Conservation (phyloP, 2,329 filamentous ascomycete genomes). For the Aspergillus pseudoglaucus region DNA sequence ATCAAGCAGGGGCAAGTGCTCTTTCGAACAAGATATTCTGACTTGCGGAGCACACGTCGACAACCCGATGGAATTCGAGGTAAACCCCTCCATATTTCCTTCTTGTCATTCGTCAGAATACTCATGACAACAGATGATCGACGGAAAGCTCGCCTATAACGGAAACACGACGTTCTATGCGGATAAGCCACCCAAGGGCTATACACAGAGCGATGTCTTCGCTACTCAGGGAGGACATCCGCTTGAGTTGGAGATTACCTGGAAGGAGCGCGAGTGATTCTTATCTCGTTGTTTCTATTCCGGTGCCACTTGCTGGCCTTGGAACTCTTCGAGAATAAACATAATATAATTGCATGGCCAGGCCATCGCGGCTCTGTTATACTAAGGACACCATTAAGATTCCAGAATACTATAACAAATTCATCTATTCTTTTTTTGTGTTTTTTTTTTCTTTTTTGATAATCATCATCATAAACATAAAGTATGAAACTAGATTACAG, state of each 20-base stretch:
- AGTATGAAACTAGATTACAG: constrained; percentile 7
- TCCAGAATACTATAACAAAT: background rate
- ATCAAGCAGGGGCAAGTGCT: constrained; percentile 55
- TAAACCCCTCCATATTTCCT: constrained; percentile 10
- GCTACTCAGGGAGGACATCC: constrained; percentile 24
- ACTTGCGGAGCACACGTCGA: constrained; percentile 43
- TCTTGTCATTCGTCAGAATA: background rate
- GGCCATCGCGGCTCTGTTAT: no score
- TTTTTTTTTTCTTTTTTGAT: background rate
- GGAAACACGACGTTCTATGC: constrained; percentile 33
- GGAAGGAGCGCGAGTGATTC: constrained; percentile 15
- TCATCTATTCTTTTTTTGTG: background rate
- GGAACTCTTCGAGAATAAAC: background rate
- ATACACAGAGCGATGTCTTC: constrained; percentile 28
- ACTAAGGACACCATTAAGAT: no score
- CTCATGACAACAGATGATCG: constrained; percentile 18
- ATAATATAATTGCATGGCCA: background rate
- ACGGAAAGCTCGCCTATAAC: constrained; percentile 26
- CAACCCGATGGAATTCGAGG: constrained; percentile 24
- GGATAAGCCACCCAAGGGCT: constrained; percentile 31
- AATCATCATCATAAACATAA: background rate
- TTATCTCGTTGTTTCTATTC: background rate
- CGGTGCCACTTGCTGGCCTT: background rate
- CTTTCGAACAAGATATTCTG: constrained; percentile 48
- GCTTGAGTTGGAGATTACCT: constrained; percentile 28